Evolutionary conservation across 345 rosid species (phyloP).

Genomic region (Populus davidiana): DNA sequence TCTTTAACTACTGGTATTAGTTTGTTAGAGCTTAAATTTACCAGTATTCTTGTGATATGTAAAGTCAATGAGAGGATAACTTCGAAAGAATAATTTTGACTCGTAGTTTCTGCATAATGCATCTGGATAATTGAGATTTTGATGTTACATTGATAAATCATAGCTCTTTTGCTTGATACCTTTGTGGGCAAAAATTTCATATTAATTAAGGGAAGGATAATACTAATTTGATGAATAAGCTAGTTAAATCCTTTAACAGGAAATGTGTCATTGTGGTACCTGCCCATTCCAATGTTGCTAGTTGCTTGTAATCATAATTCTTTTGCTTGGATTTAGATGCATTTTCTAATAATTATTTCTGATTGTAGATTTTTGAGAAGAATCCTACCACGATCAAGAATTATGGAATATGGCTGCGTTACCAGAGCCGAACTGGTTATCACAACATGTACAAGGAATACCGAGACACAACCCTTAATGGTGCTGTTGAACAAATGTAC

Average conservation of each 20-base stretch:
- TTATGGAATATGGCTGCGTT: constrained; percentile 56
- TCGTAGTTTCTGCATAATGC: too few species aligned
- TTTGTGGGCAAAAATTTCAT: too few species aligned
- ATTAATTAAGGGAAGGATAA: not conserved
- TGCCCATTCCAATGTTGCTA: not conserved
- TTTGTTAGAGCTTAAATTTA: too few species aligned
- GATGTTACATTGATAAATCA: too few species aligned
- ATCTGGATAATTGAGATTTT: too few species aligned
- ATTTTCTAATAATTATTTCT: not conserved
- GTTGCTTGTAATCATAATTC: not conserved
- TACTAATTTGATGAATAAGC: not conserved
- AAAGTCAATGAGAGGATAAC: too few species aligned
- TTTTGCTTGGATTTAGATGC: not conserved
- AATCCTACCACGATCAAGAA: constrained; percentile 59
- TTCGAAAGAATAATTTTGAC: too few species aligned
- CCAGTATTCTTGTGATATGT: too few species aligned
- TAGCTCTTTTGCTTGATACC: too few species aligned
- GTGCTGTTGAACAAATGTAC: constrained; percentile 70
- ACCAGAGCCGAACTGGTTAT: constrained; percentile 60
- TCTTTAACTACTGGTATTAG: too few species aligned
- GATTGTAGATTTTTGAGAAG: constrained; percentile 54
- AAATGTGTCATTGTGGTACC: not conserved
- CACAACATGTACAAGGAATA: constrained; percentile 75
- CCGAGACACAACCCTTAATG: constrained; percentile 55
- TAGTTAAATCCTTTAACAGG: not conserved